Conservation (phyloP, 371 early-diverging fungal genomes). For the Mortierella sp. region DNA sequence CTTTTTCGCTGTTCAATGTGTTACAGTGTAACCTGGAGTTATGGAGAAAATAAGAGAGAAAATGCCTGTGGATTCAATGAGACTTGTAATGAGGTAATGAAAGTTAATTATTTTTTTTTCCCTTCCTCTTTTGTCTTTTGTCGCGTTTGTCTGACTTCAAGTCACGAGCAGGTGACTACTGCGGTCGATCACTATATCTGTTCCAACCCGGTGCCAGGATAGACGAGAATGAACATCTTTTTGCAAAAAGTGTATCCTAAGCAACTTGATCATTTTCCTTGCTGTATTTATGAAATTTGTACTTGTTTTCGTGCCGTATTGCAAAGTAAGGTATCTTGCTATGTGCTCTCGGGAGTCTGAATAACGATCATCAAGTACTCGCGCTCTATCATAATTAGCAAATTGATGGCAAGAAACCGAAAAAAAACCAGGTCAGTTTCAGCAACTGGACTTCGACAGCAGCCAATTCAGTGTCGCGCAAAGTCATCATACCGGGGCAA, state of each 20-base stretch:
- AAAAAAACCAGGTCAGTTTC: slow-evolving; percentile 4
- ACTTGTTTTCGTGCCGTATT: too few species aligned
- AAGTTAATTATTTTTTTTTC: too few species aligned
- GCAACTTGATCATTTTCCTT: too few species aligned
- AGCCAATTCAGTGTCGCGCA: neutral
- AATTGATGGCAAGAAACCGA: neutral
- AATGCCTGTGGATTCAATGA: too few species aligned
- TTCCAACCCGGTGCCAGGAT: neutral
- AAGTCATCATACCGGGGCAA: slow-evolving; percentile 80
- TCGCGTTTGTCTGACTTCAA: too few species aligned
- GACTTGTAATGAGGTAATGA: too few species aligned
- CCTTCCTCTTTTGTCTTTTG: too few species aligned
- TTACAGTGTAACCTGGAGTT: too few species aligned
- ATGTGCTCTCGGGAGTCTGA: slow-evolving; percentile 77
- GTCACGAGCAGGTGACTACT: neutral
- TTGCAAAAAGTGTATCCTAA: neutral
- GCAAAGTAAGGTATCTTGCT: neutral
- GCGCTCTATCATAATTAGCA: slow-evolving; percentile 69
- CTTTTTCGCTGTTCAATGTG: too few species aligned
- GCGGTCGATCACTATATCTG: neutral
- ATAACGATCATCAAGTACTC: slow-evolving; percentile 92
- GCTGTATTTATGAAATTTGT: too few species aligned
- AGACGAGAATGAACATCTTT: neutral
- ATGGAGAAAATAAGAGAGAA: too few species aligned
- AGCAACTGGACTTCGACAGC: neutral